Evolutionary conservation across 2,329 filamentous ascomycete species (phyloP).

Genomic region (Cladobotryum mycophilum): DNA sequence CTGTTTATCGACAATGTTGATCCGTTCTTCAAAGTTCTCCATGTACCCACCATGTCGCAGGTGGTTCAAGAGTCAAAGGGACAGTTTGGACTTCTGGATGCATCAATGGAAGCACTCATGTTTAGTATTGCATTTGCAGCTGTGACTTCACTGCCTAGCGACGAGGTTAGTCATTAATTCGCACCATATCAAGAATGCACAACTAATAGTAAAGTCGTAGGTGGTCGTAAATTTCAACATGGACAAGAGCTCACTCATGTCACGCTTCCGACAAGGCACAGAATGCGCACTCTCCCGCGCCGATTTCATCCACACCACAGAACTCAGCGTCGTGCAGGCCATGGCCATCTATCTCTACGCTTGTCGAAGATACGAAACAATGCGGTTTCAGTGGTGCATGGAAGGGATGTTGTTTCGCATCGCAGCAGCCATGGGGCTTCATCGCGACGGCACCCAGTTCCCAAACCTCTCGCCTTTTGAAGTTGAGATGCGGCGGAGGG

Average conservation of each 20-base stretch:
- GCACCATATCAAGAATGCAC: conserved; percentile 14
- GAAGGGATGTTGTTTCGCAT: conserved; percentile 19
- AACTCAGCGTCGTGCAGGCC: conserved; percentile 18
- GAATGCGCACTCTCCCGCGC: conserved; percentile 21
- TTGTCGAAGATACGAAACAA: conserved; percentile 15
- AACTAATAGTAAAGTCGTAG: conserved; percentile 5
- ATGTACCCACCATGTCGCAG: conserved; percentile 16
- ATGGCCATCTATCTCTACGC: conserved; percentile 21
- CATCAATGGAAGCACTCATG: conserved; percentile 18
- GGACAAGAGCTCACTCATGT: no score
- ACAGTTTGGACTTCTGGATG: conserved; percentile 16
- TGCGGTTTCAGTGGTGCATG: conserved; percentile 19
- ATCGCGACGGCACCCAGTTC: conserved; percentile 9
- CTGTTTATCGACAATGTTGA: conserved; percentile 24
- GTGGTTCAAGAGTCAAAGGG: conserved; percentile 15
- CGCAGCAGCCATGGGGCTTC: conserved; percentile 17
- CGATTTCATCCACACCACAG: conserved; percentile 20
- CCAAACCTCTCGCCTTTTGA: conserved; percentile 45
- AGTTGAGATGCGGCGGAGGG: conserved; percentile 58
- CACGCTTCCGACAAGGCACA: conserved; percentile 16
- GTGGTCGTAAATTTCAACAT: not conserved
- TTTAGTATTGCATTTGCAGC: conserved; percentile 22
- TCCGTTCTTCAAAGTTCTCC: conserved; percentile 26
- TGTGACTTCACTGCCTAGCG: conserved; percentile 19
- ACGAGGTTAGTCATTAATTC: conserved; percentile 12